Base-by-base conservation (phyloP, 192 early-diverging fungal species). In the Coemansia asiatica region DNA sequence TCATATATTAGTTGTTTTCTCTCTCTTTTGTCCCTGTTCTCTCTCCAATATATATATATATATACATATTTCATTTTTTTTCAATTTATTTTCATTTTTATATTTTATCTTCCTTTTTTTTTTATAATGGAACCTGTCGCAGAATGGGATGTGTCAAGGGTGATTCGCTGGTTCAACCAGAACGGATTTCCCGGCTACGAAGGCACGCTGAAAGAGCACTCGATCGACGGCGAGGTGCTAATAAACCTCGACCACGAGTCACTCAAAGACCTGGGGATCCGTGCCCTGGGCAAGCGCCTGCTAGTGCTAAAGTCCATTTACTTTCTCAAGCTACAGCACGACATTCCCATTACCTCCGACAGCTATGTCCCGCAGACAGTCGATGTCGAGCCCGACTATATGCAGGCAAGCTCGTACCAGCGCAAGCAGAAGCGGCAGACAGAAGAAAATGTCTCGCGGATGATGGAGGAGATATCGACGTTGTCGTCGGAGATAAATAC, bases 231-330 rank as follows among this genome's bases (percentile, higher is more conserved):
- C 56, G 93, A 94, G 50, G 81, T 94, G 6, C 84, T 98, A 5
- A 75, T 93, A 33, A 87, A 92, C 69, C 88, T 95, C 19, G 93
- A 95, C 78, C 94, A 97, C 77, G 92, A 90, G 49, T 85, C 95
- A 33, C 83, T 98, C 60, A 92, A 90, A 74, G 95, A 95, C 65
- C 75, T 98, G 55, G 90, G 87, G 6, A 86, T 98, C 48, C 82
- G 79, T 50, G 90, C 93, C 2, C 87, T 97, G 16, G 96, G 96
- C 2, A 89, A 92, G 48, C 83, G 96, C 26, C 83, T 97, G 23
- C 80, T 87, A n/a, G 84, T 98, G n/a, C 84, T 98, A 46, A 92
- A 91, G 62, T 89, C 92, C 12, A 90, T 98, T 55, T 95, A 94
- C 57, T 87, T 90, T 48, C 71, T 93, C 19, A 94, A 96, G 76